Percentiles rank a stretch among this genome's conserved stretches.
Evolutionary conservation across 768 basidiomycete genomes (phyloP).

Genomic region (Auricularia auricula-judae): DNA sequence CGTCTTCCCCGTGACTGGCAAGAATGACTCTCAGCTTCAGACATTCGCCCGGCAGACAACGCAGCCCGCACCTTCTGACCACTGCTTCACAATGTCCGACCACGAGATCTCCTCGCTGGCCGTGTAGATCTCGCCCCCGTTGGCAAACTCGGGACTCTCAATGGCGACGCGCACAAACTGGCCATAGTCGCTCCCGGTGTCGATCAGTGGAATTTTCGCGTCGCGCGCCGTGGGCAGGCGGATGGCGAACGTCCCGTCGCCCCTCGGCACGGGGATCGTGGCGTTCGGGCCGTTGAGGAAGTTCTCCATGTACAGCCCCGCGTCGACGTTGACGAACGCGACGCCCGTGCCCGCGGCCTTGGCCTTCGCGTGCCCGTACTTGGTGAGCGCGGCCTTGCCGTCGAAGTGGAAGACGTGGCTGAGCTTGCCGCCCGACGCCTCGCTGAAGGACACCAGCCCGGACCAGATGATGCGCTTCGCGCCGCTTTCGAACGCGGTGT

Average conservation of each 20-base stretch:
- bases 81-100: neutral
- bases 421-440: neutral
- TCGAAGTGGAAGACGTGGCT: neutral
- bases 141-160: neutral
- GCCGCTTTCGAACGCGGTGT: neutral
- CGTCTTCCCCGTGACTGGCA: neutral
- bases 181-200: neutral
- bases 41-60: too few species aligned
- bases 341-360: conserved; percentile 12
- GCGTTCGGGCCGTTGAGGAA: neutral
- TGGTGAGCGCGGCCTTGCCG: neutral
- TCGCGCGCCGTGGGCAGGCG: neutral
- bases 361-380: neutral
- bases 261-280: neutral
- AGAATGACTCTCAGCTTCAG: too few species aligned
- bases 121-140: neutral
- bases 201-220: neutral
- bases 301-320: conserved; percentile 1
- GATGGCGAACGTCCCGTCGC: neutral
- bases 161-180: neutral
- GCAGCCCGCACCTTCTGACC: neutral
- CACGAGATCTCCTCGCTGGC: neutral
- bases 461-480: neutral
- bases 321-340: conserved; percentile 12
- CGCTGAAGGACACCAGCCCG: neutral